These are phyloP conservation scores for Citrullus mucosospermus DNA, from an alignment of 306 rosid species.

Conservation along the genomic window DNA sequence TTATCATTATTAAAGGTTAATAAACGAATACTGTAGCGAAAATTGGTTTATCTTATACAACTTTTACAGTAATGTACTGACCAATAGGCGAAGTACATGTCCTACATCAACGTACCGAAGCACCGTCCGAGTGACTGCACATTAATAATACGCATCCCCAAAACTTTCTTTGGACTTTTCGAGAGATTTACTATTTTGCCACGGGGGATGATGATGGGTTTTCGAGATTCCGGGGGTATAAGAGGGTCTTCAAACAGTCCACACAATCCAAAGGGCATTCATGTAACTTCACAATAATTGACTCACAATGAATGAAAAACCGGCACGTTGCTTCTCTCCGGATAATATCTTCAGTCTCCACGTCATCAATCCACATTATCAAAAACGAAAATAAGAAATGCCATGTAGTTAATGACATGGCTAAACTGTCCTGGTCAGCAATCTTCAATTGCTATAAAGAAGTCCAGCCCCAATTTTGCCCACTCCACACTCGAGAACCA, in stretches of 20 bases:
- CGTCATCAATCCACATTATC: neutral
- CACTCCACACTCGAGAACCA: neutral
- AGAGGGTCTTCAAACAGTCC: neutral
- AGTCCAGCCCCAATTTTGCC: neutral
- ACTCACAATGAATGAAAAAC: neutral
- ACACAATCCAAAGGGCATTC: neutral
- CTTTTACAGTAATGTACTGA: neutral
- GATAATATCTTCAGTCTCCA: neutral
- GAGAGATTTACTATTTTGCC: constrained; percentile 1
- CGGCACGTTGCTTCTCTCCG: neutral
- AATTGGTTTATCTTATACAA: neutral
- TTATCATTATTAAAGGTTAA: too few relatives aligned
- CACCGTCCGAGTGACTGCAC: constrained; percentile 7
- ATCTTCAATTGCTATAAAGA: neutral
- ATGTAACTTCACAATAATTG: neutral
- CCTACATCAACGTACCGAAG: neutral
- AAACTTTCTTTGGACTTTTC: neutral
- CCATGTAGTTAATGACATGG: constrained; percentile 2
- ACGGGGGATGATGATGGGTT: neutral
- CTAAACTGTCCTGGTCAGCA: neutral
- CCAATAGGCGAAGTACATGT: neutral
- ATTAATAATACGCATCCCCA: constrained; percentile 2
- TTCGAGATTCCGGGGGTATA: neutral
- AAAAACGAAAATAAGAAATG: neutral
- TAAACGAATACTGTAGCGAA: neutral